phyloP scores from a whole-genome alignment of 371 early-diverging fungal species.

The Parasitella parasitica region DNA sequence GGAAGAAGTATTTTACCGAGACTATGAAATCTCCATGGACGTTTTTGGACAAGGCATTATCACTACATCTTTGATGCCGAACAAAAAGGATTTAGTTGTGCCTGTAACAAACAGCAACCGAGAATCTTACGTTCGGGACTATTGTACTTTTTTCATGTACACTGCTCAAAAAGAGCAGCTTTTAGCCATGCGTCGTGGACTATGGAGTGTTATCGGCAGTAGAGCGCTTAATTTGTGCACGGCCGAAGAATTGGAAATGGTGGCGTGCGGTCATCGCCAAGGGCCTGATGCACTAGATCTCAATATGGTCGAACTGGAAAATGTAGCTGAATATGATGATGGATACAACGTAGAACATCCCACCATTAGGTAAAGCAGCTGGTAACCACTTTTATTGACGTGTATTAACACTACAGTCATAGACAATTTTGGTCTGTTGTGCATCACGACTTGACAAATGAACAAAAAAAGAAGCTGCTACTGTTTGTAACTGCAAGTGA shows the following conservation, averaged over 20 bases:
- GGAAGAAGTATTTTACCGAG: slow-evolving; percentile 80
- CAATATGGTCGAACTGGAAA: slow-evolving; percentile 73
- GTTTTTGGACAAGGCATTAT: slow-evolving; percentile 68
- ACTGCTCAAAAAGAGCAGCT: slow-evolving; percentile 68
- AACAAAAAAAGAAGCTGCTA: slow-evolving; percentile 78
- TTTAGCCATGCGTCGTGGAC: slow-evolving; percentile 68
- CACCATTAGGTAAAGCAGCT: slow-evolving; percentile 42
- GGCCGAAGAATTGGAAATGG: slow-evolving; percentile 54
- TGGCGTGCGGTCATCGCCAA: slow-evolving; percentile 51
- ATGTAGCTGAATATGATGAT: slow-evolving; percentile 83
- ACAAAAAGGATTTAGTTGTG: slow-evolving; percentile 56
- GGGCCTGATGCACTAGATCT: slow-evolving; percentile 43
- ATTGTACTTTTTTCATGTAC: slow-evolving; percentile 65
- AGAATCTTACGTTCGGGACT: slow-evolving; percentile 76
- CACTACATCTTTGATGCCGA: slow-evolving; percentile 68
- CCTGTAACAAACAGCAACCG: slow-evolving; percentile 80
- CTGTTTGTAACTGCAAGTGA: slow-evolving; percentile 97
- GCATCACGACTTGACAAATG: slow-evolving; percentile 62
- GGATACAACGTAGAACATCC: slow-evolving; percentile 63
- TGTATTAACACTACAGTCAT: neutral
- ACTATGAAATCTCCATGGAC: slow-evolving; percentile 79
- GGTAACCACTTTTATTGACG: neutral
- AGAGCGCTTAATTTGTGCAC: slow-evolving; percentile 39
- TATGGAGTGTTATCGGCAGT: slow-evolving; percentile 72
- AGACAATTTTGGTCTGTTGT: slow-evolving; percentile 91